phyloP scores from a whole-genome alignment of 176 grass and related monocot genomes.

The Guadua angustifolia region DNA sequence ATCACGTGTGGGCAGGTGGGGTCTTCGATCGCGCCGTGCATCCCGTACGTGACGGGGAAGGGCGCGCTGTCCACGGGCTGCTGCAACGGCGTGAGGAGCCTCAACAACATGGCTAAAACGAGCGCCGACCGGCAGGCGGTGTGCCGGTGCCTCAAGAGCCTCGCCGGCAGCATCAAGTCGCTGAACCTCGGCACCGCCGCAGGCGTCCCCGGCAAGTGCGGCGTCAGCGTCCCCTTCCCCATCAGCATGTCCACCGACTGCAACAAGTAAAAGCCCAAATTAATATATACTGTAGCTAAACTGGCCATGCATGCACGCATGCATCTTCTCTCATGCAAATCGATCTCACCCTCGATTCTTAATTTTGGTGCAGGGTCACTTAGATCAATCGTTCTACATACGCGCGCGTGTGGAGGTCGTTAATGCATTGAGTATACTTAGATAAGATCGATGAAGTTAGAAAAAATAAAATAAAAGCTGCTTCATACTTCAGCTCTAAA shows the following conservation, averaged over 20 bases:
- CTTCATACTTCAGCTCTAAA: too few species aligned
- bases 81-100: constrained; percentile 47
- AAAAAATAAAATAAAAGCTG: too few species aligned
- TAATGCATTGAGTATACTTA: too few species aligned
- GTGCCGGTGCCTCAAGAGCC: constrained; percentile 47
- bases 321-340: too few species aligned
- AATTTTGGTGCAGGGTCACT: too few species aligned
- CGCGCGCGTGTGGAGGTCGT: too few species aligned
- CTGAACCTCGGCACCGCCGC: constrained; percentile 40
- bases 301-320: not conserved
- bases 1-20: constrained; percentile 57
- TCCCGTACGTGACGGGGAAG: constrained; percentile 46
- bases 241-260: constrained; percentile 61
- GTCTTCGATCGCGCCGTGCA: constrained; percentile 39
- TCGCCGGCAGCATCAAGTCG: constrained; percentile 25
- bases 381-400: too few species aligned
- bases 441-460: too few species aligned
- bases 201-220: constrained; percentile 48
- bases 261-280: constrained; percentile 40
- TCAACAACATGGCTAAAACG: not conserved
- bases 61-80: not conserved
- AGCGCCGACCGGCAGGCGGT: constrained; percentile 29
- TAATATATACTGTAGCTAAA: rapidly evolving
- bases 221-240: constrained; percentile 49
- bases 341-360: too few species aligned